These are phyloP conservation scores for Podaxis sp. DNA, from an alignment of 768 basidiomycete genomes.

Conservation along the genomic window DNA sequence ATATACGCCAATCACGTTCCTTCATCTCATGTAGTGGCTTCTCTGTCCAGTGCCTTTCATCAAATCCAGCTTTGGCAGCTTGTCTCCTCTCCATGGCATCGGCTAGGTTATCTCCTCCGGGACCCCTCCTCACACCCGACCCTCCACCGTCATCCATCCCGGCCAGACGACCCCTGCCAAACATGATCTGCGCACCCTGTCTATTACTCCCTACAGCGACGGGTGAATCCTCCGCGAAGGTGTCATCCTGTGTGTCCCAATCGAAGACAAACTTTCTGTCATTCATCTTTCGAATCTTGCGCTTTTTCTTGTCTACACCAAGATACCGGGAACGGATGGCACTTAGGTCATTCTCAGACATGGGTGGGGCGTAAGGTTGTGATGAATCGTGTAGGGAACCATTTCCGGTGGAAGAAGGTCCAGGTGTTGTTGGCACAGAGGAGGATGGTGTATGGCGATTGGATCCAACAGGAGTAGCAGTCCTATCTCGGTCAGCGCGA, in stretches of 20 bases:
- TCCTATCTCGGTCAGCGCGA: slow-evolving; percentile 66
- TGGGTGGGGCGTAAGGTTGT: slow-evolving; percentile 52
- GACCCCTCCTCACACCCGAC: slow-evolving; percentile 34
- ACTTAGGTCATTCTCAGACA: slow-evolving; percentile 77
- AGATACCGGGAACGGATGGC: slow-evolving; percentile 93
- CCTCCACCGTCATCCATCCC: slow-evolving; percentile 83
- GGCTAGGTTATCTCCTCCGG: slow-evolving; percentile 53
- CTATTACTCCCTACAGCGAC: slow-evolving; percentile 66
- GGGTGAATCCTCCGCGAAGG: slow-evolving; percentile 76
- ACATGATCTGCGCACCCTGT: slow-evolving; percentile 86
- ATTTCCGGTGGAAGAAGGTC: slow-evolving; percentile 28
- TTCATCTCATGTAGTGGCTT: slow-evolving; percentile 92
- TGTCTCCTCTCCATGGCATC: slow-evolving; percentile 82
- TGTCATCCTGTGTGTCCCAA: slow-evolving; percentile 97
- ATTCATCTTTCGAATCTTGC: slow-evolving; percentile 91
- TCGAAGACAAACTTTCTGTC: slow-evolving; percentile 99
- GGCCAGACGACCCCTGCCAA: slow-evolving; percentile 79
- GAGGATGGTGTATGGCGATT: slow-evolving; percentile 26
- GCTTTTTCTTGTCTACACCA: slow-evolving; percentile 92
- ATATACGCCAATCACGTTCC: slow-evolving; percentile 98
- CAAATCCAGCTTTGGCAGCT: slow-evolving; percentile 77
- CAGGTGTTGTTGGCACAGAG: slow-evolving; percentile 48
- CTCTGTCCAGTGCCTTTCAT: slow-evolving; percentile 98
- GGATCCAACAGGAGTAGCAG: slow-evolving; percentile 23
- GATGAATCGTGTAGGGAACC: slow-evolving; percentile 32